Percentiles rank a stretch among this genome's conserved stretches.
Conservation (phyloP, 768 basidiomycete species). For the Boletus fagicola region DNA sequence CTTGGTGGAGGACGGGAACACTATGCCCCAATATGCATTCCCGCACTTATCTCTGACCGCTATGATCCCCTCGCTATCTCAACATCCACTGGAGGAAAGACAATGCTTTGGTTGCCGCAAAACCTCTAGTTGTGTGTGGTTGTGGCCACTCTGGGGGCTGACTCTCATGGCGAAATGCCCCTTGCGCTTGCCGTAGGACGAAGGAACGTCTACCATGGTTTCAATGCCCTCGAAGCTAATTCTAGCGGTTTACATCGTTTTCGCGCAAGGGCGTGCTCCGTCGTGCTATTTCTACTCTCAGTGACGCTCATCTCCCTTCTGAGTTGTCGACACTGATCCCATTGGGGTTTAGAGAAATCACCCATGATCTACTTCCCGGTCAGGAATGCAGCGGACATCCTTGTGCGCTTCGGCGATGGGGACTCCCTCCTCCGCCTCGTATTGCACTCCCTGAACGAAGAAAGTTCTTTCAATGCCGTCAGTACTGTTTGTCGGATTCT, state of each 20-base stretch:
- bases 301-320: no score
- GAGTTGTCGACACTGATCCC: no score
- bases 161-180: no score
- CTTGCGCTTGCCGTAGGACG: no score
- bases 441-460: not conserved
- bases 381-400: not conserved
- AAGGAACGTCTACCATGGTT: no score
- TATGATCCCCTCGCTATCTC: not conserved
- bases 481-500: not conserved
- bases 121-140: no score
- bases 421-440: not conserved
- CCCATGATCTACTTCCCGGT: not conserved
- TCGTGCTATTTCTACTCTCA: no score
- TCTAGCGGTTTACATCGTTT: no score
- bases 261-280: no score
- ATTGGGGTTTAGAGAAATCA: not conserved
- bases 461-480: not conserved
- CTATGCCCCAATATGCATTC: constrained; percentile 1
- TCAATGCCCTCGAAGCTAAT: no score
- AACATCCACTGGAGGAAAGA: not conserved
- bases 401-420: not conserved
- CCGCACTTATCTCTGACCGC: not conserved
- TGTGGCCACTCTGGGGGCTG: no score
- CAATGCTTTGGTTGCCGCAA: no score
- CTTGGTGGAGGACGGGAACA: not conserved